phyloP scores from a whole-genome alignment of 1,139 yeast species.

The Suhomyces chickasaworum region DNA sequence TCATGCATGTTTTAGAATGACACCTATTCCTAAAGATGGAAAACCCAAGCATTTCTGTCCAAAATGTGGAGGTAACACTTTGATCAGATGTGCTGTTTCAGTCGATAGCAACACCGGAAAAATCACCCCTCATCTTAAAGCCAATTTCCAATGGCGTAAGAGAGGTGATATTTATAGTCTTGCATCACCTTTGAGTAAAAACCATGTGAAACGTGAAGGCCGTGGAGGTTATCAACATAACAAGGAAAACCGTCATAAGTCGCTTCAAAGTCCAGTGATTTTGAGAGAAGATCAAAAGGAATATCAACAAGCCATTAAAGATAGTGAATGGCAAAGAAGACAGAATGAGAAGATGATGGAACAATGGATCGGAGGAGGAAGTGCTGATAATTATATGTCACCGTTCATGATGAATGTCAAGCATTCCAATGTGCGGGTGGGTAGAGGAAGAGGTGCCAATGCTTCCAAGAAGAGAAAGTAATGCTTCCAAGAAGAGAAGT shows the following conservation, averaged over 20 bases:
- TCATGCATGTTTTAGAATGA: constrained; percentile 89
- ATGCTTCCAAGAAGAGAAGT: constrained; percentile 49
- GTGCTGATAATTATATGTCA: constrained; percentile 87
- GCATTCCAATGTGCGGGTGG: constrained; percentile 74
- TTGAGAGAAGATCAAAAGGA: constrained; percentile 94
- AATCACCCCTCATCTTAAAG: constrained; percentile 85
- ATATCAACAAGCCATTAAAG: constrained; percentile 82
- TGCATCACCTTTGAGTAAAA: constrained; percentile 71
- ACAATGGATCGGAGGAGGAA: constrained; percentile 93
- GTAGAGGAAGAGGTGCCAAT: constrained; percentile 80
- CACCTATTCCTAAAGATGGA: constrained; percentile 77
- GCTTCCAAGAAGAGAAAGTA: constrained; percentile 50
- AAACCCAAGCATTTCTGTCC: constrained; percentile 87
- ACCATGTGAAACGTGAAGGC: constrained; percentile 61
- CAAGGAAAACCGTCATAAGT: constrained; percentile 57
- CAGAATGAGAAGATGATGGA: constrained; percentile 82
- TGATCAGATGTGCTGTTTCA: constrained; percentile 87
- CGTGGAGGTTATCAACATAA: constrained; percentile 74
- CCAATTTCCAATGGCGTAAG: constrained; percentile 91
- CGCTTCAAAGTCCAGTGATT: constrained; percentile 54
- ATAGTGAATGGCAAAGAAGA: constrained; percentile 84
- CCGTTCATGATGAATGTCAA: constrained; percentile 75
- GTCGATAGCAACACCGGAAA: constrained; percentile 78
- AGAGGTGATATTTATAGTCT: constrained; percentile 82
- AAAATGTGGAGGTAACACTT: constrained; percentile 92